Base-by-base conservation (phyloP, 176 grass and related monocot species). In the Musa beccarii region DNA sequence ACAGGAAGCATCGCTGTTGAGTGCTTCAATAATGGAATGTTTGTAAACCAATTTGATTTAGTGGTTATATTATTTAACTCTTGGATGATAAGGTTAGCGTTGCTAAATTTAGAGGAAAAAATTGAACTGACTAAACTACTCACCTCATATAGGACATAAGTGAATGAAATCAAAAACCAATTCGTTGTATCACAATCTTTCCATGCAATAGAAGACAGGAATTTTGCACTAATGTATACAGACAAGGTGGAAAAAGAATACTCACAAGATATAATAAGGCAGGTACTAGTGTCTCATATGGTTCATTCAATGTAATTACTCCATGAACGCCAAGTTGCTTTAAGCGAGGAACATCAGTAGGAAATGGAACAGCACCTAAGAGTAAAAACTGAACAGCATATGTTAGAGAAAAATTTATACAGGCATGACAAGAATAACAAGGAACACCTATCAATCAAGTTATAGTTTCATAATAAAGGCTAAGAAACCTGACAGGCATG, bases 251-350 rank as follows among this genome's bases (percentile, higher is more conserved):
- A 19, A 4, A 6, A 53, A 61, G 13, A 61, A 2, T 29, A 68
- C 85, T 87, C 79, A 98, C 95, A 87, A 85, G 83, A 52, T 98
- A 98, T 19, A 98, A 69, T 20, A 82, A 87, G 55, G 64, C 71
- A 56, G 95, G 86, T 49, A 98, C 95, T 17, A 98, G 90, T 54
- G 88, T 89, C 81, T 98, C 95, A 61, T 93, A 98, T 14, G 90
- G 92, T 79, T 98, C 90, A 57, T 93, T 98, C 59, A 98, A 59
- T 70, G 95, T 94, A 54, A 98, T 84, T 2, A 98, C 90, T 43
- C 95, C 90, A 23, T 76, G 74, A 62, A 98, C 22, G 22, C 22
- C 22, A 22, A 22, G 22, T 22, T 22, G 22, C 22, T 22, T 22
- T 22, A 22, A 22, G 22, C 22, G 22, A 22, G 22, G 22, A 22